Conservation (phyloP, 805 yeast genomes). For the Ogataea neopini region DNA sequence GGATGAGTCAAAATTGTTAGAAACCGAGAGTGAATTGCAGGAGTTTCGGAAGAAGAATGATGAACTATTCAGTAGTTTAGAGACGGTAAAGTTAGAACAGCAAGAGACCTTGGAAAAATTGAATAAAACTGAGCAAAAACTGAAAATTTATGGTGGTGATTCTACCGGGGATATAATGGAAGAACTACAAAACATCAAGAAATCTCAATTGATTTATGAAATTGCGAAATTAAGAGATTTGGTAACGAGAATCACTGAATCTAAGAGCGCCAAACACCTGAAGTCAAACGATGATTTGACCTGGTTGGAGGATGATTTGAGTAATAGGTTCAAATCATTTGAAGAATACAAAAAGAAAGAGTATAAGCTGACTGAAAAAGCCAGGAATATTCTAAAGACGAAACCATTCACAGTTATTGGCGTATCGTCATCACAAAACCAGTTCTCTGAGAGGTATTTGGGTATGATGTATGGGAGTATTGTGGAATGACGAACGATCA, state of each 20-base stretch:
- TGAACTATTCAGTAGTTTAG: constrained; percentile 17
- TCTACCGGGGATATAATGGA: constrained; percentile 11
- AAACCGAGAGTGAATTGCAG: constrained; percentile 25
- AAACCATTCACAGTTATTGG: background rate
- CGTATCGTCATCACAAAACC: background rate
- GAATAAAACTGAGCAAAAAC: constrained; percentile 8
- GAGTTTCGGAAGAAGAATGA: constrained; percentile 28
- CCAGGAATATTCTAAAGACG: background rate
- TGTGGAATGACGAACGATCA: too few species aligned
- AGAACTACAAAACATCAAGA: constrained; percentile 14
- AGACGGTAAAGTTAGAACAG: constrained; percentile 14
- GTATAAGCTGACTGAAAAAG: background rate
- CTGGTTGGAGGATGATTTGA: constrained; percentile 8
- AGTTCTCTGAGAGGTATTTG: background rate
- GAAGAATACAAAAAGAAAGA: background rate
- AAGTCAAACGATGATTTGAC: background rate
- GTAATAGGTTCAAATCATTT: background rate
- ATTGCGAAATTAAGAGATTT: constrained; percentile 17
- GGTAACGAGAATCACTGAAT: constrained; percentile 7
- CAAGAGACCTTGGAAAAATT: constrained; percentile 5
- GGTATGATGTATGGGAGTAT: background rate
- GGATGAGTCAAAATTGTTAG: constrained; percentile 31
- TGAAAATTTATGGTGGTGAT: constrained; percentile 16
- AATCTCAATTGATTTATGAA: constrained; percentile 15
- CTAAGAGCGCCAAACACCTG: background rate